phyloP scores from a whole-genome alignment of 768 basidiomycete species.

The Boletus subparvulus region DNA sequence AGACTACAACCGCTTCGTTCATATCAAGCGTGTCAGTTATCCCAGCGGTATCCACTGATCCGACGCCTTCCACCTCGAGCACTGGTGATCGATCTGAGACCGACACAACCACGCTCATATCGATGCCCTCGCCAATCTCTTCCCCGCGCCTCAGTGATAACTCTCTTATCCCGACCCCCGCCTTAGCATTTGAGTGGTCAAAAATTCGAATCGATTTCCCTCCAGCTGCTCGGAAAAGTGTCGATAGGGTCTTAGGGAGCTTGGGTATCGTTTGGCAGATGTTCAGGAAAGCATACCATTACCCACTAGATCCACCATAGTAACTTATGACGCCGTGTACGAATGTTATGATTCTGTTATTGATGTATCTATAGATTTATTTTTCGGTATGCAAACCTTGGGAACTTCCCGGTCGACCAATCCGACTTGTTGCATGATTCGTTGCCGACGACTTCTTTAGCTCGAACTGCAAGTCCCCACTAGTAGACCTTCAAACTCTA shows the following conservation, averaged over 20 bases:
- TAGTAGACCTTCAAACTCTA: too few species aligned
- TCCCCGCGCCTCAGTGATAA: constrained; percentile 12
- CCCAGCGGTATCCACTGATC: constrained; percentile 5
- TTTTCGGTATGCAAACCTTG: neutral
- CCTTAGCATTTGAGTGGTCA: constrained; percentile 31
- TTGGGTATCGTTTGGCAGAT: constrained; percentile 31
- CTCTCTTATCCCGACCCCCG: constrained; percentile 19
- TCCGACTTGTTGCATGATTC: too few species aligned
- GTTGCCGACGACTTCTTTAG: too few species aligned
- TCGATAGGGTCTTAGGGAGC: constrained; percentile 29
- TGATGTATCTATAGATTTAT: constrained; percentile 16
- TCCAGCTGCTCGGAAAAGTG: constrained; percentile 21
- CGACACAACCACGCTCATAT: constrained; percentile 8
- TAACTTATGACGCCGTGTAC: neutral
- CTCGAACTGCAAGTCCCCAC: too few species aligned
- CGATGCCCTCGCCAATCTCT: constrained; percentile 15
- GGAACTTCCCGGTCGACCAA: neutral
- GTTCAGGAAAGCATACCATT: constrained; percentile 33
- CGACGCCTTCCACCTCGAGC: constrained; percentile 1
- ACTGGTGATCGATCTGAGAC: constrained; percentile 12
- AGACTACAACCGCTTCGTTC: neutral
- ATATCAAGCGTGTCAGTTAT: constrained; percentile 9
- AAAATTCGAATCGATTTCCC: constrained; percentile 26
- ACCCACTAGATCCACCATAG: constrained; percentile 36
- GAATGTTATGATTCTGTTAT: constrained; percentile 4